These are phyloP conservation scores for Periconia macrospinosa DNA, from an alignment of 2,329 filamentous ascomycete genomes.

Conservation along the genomic window DNA sequence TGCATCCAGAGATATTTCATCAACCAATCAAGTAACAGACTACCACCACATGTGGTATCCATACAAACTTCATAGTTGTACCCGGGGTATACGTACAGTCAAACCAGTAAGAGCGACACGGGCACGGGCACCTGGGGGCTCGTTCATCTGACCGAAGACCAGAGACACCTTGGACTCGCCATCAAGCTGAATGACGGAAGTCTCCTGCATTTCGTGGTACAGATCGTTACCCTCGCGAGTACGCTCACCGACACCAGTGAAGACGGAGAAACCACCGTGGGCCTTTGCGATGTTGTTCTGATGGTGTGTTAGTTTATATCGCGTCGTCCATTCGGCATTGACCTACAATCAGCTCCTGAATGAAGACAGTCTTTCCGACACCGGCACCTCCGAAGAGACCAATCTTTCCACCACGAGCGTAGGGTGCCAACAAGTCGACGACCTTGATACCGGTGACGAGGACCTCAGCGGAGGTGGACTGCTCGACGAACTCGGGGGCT, in stretches of 20 bases:
- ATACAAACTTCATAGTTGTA: too few relatives aligned
- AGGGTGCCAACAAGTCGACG: conserved; percentile 97
- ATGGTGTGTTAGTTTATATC: conserved; percentile 24
- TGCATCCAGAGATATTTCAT: not conserved
- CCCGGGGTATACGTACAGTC: not conserved
- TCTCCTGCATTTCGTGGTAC: conserved; percentile 99
- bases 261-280: conserved; percentile 99
- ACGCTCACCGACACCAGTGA: conserved; percentile 99
- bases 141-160: conserved; percentile 99
- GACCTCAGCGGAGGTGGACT: conserved; percentile 95
- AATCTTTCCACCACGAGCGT: conserved; percentile 99
- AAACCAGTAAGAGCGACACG: conserved; percentile 95
- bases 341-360: conserved; percentile 94
- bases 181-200: conserved; percentile 97
- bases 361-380: conserved; percentile 99
- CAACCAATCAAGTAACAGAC: not conserved
- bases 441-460: conserved; percentile 99
- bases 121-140: conserved; percentile 98
- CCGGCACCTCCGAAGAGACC: conserved; percentile 99
- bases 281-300: conserved; percentile 99
- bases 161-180: conserved; percentile 99
- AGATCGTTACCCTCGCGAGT: conserved; percentile 99
- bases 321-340: not conserved
- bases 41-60: too few relatives aligned
- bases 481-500: conserved; percentile 87